Evolutionary conservation across 2,329 filamentous ascomycete genomes (phyloP).

Genomic region (Thielaviopsis euricoi): DNA sequence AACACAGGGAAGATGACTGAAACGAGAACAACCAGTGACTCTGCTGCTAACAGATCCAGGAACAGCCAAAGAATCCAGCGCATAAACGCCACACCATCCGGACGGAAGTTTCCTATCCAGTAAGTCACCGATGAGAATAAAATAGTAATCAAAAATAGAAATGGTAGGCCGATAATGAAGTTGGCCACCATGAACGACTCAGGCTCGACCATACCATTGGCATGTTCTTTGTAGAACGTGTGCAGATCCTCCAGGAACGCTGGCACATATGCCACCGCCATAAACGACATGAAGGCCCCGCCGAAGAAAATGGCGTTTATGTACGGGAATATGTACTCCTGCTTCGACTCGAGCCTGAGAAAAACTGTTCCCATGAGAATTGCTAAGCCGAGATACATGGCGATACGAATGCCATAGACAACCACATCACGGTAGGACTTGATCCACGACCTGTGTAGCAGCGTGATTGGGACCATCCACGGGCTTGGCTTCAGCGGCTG

Average conservation of each 20-base stretch:
- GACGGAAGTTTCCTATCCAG: conserved; percentile 64
- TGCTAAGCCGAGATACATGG: conserved; percentile 62
- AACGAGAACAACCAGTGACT: conserved; percentile 66
- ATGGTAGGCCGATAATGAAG: conserved; percentile 68
- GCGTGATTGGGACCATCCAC: conserved; percentile 37
- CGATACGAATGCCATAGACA: conserved; percentile 66
- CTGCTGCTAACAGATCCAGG: conserved; percentile 66
- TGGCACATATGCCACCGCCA: conserved; percentile 74
- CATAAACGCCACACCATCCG: conserved; percentile 50
- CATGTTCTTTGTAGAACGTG: conserved; percentile 59
- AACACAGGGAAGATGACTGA: conserved; percentile 61
- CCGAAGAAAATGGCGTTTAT: conserved; percentile 72
- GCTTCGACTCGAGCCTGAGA: conserved; percentile 51
- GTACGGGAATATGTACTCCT: conserved; percentile 62
- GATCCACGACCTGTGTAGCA: conserved; percentile 65
- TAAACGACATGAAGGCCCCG: conserved; percentile 61
- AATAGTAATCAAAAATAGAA: conserved; percentile 60
- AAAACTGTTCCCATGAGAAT: conserved; percentile 84
- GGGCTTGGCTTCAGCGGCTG: conserved; percentile 25
- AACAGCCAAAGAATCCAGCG: conserved; percentile 73
- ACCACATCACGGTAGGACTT: conserved; percentile 75
- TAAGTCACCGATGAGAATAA: conserved; percentile 63
- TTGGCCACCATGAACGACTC: conserved; percentile 60
- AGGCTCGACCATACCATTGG: conserved; percentile 66
- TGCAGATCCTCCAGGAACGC: conserved; percentile 64